Evolutionary conservation across 2,329 filamentous ascomycete species (phyloP).

Genomic region (Sporothrix phasma): DNA sequence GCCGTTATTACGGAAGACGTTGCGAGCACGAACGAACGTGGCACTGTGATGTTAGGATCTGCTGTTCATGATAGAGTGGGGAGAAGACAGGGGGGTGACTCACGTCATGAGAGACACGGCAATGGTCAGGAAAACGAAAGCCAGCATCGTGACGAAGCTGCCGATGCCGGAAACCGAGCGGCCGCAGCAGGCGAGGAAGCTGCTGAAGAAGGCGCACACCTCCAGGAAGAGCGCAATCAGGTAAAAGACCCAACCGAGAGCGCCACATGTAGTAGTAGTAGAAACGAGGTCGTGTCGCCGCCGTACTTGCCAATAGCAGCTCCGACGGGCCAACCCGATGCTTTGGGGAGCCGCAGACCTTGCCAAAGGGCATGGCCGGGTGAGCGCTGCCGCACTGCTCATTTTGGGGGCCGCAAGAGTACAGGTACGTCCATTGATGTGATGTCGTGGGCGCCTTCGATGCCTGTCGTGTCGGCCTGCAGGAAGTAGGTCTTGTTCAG

Average conservation of each 20-base stretch:
- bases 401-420: slow-evolving; percentile 59
- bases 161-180: slow-evolving; percentile 61
- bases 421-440: slow-evolving; percentile 91
- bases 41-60: slow-evolving; percentile 30
- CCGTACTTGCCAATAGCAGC: slow-evolving; percentile 45
- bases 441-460: slow-evolving; percentile 54
- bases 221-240: slow-evolving; percentile 76
- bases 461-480: slow-evolving; percentile 62
- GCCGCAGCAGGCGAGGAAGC: slow-evolving; percentile 60
- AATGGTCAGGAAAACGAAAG: slow-evolving; percentile 59
- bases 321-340: slow-evolving; percentile 34
- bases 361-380: slow-evolving; percentile 60
- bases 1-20: slow-evolving; percentile 49
- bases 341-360: slow-evolving; percentile 51
- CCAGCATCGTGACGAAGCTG: slow-evolving; percentile 45
- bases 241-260: slow-evolving; percentile 88
- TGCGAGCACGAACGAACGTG: slow-evolving; percentile 58
- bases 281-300: slow-evolving; percentile 42
- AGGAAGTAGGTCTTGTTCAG: slow-evolving; percentile 79
- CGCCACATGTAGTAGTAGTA: slow-evolving; percentile 76
- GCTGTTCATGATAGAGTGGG: neutral
- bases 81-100: slow-evolving; percentile 23
- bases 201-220: slow-evolving; percentile 54
- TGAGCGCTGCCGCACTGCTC: slow-evolving; percentile 54
- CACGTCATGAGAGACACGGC: slow-evolving; percentile 68